Percentiles rank a stretch among this genome's conserved stretches.
These are phyloP conservation scores for Scedosporium apiospermum DNA, from an alignment of 2,329 filamentous ascomycete genomes.

Conservation along the genomic window DNA sequence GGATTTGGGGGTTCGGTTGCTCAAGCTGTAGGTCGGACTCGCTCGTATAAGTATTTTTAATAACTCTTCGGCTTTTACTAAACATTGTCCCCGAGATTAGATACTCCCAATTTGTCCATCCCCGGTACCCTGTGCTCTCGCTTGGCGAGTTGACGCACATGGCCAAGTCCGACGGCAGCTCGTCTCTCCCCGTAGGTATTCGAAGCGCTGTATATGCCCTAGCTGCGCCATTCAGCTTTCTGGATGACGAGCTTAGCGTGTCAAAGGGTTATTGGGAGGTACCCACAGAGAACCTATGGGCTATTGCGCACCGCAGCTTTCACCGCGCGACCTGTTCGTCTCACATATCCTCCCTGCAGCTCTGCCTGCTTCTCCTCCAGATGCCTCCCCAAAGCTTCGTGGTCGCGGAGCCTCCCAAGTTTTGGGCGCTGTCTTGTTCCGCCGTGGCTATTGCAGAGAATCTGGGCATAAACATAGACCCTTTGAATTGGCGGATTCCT, in stretches of 20 bases:
- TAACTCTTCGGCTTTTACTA: background rate
- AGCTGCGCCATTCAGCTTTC: conserved; percentile 16
- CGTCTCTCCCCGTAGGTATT: background rate
- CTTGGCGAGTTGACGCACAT: background rate
- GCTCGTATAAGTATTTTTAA: background rate
- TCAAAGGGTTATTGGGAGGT: conserved; percentile 15
- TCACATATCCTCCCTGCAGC: too few species aligned
- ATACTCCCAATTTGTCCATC: background rate
- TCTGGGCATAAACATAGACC: conserved; percentile 14
- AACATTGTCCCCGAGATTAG: background rate
- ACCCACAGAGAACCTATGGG: conserved; percentile 17
- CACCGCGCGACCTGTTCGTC: conserved; percentile 9
- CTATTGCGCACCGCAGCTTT: conserved; percentile 14
- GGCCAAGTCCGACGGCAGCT: background rate
- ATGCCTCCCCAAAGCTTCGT: conserved; percentile 14
- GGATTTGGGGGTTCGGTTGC: background rate
- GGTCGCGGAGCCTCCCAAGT: conserved; percentile 12
- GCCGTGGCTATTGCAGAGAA: conserved; percentile 15
- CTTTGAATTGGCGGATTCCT: conserved; percentile 14
- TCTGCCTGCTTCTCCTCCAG: conserved; percentile 13
- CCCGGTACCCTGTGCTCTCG: background rate
- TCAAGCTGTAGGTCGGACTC: conserved; percentile 11
- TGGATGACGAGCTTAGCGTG: conserved; percentile 17
- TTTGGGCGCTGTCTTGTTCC: conserved; percentile 10
- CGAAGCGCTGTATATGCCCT: conserved; percentile 15